These are phyloP conservation scores for Penstemon barbatus DNA, from an alignment of 257 asterid species.

Conservation along the genomic window DNA sequence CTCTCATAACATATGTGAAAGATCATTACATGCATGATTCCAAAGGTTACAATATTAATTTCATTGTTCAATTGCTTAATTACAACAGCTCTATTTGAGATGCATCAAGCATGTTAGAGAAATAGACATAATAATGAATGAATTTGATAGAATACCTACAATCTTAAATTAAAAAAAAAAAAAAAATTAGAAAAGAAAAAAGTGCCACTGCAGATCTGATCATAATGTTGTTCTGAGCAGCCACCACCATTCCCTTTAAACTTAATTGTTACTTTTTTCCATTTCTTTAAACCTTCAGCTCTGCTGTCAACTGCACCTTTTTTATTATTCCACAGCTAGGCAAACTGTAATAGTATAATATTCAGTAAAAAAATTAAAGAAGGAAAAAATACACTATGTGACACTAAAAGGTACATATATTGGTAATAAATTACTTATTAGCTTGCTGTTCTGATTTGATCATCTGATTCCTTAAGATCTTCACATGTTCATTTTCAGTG, in stretches of 20 bases:
- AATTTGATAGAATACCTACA: constrained; percentile 53
- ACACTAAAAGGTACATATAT: constrained; percentile 9
- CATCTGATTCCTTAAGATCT: constrained; percentile 30
- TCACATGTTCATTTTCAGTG: constrained; percentile 48
- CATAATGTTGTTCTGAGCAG: constrained; percentile 72
- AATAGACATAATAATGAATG: constrained; percentile 49
- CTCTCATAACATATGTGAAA: constrained; percentile 45
- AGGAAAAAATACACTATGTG: not conserved
- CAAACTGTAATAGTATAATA: constrained; percentile 53
- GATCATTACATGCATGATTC: constrained; percentile 33
- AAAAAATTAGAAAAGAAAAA: constrained; percentile 26
- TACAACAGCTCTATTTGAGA: constrained; percentile 30
- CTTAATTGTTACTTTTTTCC: constrained; percentile 20
- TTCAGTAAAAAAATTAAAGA: constrained; percentile 30
- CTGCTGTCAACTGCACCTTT: constrained; percentile 36
- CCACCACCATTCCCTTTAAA: constrained; percentile 35
- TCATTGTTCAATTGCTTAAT: constrained; percentile 22
- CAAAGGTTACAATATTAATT: constrained; percentile 36
- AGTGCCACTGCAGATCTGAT: constrained; percentile 60
- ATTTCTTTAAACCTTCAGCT: constrained; percentile 29
- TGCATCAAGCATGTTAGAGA: constrained; percentile 55
- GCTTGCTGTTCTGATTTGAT: constrained; percentile 30
- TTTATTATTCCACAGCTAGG: constrained; percentile 67
- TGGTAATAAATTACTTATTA: constrained; percentile 16
- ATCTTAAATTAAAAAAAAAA: constrained; percentile 22